Evolutionary conservation across 495 filamentous ascomycete species (phyloP).

Genomic region (Tuber umbilicatum): DNA sequence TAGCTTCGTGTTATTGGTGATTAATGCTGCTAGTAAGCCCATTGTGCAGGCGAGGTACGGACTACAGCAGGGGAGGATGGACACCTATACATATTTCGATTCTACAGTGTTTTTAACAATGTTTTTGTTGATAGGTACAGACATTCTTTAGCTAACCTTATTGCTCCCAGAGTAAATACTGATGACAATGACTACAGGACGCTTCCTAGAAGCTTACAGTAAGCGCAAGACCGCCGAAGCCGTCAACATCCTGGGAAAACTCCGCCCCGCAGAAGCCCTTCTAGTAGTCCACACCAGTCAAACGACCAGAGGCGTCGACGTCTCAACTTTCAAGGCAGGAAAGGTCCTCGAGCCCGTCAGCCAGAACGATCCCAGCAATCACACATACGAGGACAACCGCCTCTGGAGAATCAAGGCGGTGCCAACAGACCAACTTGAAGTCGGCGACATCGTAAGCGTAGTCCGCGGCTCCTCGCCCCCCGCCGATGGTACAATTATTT

Average conservation of each 20-base stretch:
- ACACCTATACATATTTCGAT: constrained; percentile 68
- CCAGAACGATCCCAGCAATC: neutral
- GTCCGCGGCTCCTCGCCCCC: constrained; percentile 73
- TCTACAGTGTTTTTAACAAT: constrained; percentile 87
- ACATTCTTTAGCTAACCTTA: neutral
- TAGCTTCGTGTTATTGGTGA: constrained; percentile 68
- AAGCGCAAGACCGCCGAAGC: constrained; percentile 85
- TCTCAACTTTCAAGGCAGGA: neutral
- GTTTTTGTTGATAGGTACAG: constrained; percentile 69
- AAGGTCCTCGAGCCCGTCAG: neutral
- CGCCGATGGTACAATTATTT: constrained; percentile 64
- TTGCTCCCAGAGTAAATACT: neutral
- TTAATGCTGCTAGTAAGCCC: constrained; percentile 47
- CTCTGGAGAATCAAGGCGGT: constrained; percentile 45
- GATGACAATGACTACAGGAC: constrained; percentile 41
- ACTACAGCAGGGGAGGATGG: constrained; percentile 44
- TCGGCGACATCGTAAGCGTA: constrained; percentile 70
- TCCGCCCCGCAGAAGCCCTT: constrained; percentile 70
- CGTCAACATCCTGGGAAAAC: constrained; percentile 66
- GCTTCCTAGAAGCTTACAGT: constrained; percentile 80
- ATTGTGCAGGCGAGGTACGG: constrained; percentile 41
- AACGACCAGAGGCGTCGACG: neutral
- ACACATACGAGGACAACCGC: constrained; percentile 7
- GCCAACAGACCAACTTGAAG: constrained; percentile 65
- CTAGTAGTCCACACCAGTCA: constrained; percentile 47